Evolutionary conservation across 768 basidiomycete species (phyloP), one percentile per base, ranked within the genome.

Genomic region (Termitomyces eurrhizus): DNA sequence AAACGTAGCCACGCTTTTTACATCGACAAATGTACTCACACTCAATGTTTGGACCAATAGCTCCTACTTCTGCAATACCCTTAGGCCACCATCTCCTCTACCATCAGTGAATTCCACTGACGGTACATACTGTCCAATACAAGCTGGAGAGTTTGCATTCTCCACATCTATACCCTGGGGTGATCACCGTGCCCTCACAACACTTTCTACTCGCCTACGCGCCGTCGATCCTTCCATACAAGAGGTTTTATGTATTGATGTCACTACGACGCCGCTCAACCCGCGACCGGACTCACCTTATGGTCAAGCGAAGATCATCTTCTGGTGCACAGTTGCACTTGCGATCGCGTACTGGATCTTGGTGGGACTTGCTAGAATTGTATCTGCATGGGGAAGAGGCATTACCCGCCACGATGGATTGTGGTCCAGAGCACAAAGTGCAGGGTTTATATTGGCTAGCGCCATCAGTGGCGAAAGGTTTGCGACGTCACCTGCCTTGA

Each of bases 391-490:
- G 92, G 81, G 86, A 37, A 80, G 93, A 62, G 90, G 89, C 39
- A 74, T 82, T 14, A 75, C 83, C 45, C 77, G 87, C 68, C 78
- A 83, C 35, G 83, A 83, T 37, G 83, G 88, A 33, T 60, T 88
- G 57, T 86, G 90, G 88, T 74, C 85, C 49, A 81, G 88, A 68
- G 78, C 90, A 14, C 89, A 95, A 68, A 90, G 90, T 73, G 86
- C 85, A 8, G 92, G 95, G 7, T 93, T 93, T 66, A 88, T 98
- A 66, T 75, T 96, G 44, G 91, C 93, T 21, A 95, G 95, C 74
- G 93, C 95, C 0, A 85, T 96, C 65, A 95, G 94, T 58, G 97
- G 96, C 6, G 94, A 95, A 71, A 83, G 91, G 41, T 79, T 98
- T 41, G 86, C 93, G 4, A 83, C 87, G 29, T 89, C 89, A 21